A percentile compares a stretch with the other conserved stretches of the same genome.
Evolutionary conservation across 2,329 filamentous ascomycete species (phyloP).

Genomic region (Colletotrichum phormii): DNA sequence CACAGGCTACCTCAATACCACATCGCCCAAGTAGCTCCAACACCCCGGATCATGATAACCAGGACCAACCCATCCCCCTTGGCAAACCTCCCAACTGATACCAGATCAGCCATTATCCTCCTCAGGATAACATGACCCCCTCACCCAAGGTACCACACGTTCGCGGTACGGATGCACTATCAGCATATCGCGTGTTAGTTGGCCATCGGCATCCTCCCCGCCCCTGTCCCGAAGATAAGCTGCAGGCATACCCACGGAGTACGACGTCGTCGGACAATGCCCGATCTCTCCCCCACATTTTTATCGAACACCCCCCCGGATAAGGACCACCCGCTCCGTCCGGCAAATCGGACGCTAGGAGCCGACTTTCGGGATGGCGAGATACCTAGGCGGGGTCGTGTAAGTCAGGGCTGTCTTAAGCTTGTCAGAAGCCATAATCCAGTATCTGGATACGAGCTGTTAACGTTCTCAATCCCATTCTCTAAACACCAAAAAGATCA

Average conservation of each 20-base stretch:
- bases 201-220: constrained; percentile 20
- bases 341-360: neutral
- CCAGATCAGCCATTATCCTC: neutral
- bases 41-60: constrained; percentile 5
- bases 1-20: neutral
- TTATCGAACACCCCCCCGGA: constrained; percentile 4
- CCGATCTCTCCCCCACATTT: constrained; percentile 21
- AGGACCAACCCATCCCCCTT: neutral
- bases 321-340: neutral
- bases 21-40: fast-evolving
- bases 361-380: neutral
- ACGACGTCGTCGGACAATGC: neutral
- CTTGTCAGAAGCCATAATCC: neutral
- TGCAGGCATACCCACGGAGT: neutral
- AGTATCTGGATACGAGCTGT: neutral
- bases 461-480: neutral
- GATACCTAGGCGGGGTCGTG: neutral
- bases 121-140: neutral
- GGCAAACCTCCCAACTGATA: neutral
- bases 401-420: neutral
- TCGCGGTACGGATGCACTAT: neutral
- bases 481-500: neutral
- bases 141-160: neutral
- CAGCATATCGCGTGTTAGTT: constrained; percentile 5
- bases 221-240: constrained; percentile 17